phyloP scores from a whole-genome alignment of 108 stramenopile species.

The Pseudonitzschia delicatissima region DNA sequence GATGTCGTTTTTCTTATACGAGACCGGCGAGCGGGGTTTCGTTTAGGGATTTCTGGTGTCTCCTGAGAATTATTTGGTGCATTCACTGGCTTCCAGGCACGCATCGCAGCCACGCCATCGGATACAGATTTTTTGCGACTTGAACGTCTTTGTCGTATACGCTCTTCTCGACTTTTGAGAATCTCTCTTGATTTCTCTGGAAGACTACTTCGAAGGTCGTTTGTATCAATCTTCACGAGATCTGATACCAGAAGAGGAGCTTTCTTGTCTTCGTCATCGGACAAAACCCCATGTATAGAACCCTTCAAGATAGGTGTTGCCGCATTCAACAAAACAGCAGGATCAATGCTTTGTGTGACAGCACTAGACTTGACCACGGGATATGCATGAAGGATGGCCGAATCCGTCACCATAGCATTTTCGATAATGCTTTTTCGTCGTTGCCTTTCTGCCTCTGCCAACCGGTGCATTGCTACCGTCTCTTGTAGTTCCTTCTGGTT shows the following conservation, averaged over 20 bases:
- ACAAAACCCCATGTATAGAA: not conserved
- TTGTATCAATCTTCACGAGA: conserved; percentile 37
- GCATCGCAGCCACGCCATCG: conserved; percentile 59
- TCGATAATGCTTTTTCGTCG: conserved; percentile 26
- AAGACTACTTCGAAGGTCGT: conserved; percentile 20
- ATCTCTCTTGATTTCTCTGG: conserved; percentile 15
- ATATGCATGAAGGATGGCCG: not conserved
- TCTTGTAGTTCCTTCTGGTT: conserved; percentile 51
- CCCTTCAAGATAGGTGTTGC: too few relatives aligned
- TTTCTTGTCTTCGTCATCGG: conserved; percentile 6
- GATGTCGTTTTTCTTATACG: conserved; percentile 35
- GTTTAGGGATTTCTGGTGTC: not conserved
- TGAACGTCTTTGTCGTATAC: conserved; percentile 19
- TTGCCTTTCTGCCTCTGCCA: conserved; percentile 48
- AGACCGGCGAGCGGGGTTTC: not conserved
- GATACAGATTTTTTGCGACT: conserved; percentile 44
- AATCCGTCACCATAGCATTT: not conserved
- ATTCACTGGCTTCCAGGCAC: not conserved
- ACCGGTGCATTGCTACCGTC: conserved; percentile 38
- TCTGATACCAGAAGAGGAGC: conserved; percentile 22
- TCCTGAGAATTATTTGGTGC: not conserved
- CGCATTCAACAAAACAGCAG: not conserved
- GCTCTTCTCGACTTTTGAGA: conserved; percentile 17
- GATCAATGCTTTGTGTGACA: not conserved
- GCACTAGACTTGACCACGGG: not conserved